These are phyloP conservation scores for Alternaria gansuensis DNA, from an alignment of 2,329 filamentous ascomycete genomes.

Conservation along the genomic window DNA sequence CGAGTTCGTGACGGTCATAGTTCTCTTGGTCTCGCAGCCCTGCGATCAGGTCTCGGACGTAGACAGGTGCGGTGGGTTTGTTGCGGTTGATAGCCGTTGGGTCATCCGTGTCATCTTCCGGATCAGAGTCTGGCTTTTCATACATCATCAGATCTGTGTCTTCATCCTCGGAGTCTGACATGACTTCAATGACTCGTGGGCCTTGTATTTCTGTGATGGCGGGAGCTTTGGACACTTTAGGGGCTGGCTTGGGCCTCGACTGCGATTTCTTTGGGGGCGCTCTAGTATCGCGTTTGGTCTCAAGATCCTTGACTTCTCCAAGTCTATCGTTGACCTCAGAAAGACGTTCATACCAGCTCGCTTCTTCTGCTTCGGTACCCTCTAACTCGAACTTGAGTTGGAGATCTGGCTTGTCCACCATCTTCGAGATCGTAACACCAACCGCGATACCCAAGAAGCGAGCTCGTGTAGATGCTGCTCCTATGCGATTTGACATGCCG, in stretches of 20 bases:
- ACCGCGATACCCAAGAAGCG: slow-evolving; percentile 89
- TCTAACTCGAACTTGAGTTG: slow-evolving; percentile 85
- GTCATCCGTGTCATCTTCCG: slow-evolving; percentile 92
- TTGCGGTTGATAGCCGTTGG: slow-evolving; percentile 84
- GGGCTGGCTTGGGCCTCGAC: slow-evolving; percentile 21
- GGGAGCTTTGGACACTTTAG: slow-evolving; percentile 21
- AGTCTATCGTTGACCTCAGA: slow-evolving; percentile 68
- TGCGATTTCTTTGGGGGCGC: neutral
- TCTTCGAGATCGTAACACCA: slow-evolving; percentile 73
- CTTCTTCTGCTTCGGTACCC: slow-evolving; percentile 77
- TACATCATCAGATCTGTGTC: slow-evolving; percentile 77
- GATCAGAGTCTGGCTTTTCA: slow-evolving; percentile 84
- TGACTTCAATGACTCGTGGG: slow-evolving; percentile 61
- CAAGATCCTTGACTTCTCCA: slow-evolving; percentile 55
- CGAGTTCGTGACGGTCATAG: slow-evolving; percentile 84
- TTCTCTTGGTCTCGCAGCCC: slow-evolving; percentile 83
- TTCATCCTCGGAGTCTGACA: slow-evolving; percentile 60
- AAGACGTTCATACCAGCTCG: slow-evolving; percentile 76
- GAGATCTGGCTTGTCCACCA: slow-evolving; percentile 73
- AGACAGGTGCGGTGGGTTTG: slow-evolving; percentile 85
- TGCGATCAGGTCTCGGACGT: slow-evolving; percentile 82
- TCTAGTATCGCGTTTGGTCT: neutral
- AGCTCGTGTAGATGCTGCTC: slow-evolving; percentile 75
- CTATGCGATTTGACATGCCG: slow-evolving; percentile 84
- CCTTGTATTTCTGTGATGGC: slow-evolving; percentile 40